Conservation (phyloP, 2,329 filamentous ascomycete genomes). For the Botrytis deweyae region DNA sequence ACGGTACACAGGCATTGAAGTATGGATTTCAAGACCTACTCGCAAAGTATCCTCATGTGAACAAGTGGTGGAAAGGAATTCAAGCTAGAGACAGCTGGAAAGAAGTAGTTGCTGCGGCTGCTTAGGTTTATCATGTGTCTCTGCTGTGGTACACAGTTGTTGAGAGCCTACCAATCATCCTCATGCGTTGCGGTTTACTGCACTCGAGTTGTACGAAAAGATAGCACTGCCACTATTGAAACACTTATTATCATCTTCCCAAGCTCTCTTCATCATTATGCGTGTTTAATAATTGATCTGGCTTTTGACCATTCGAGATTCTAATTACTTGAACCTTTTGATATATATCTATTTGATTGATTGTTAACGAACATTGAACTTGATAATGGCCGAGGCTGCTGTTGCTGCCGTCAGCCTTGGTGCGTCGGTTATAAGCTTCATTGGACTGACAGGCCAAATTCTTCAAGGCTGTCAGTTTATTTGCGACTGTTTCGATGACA, state of each 20-base stretch:
- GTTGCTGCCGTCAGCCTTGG: not conserved
- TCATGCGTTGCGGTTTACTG: not conserved
- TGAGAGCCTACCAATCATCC: not conserved
- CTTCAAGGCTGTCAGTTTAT: not conserved
- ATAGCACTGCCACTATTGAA: not conserved
- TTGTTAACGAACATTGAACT: not conserved
- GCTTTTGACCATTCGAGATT: not conserved
- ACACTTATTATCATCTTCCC: not conserved
- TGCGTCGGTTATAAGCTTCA: not conserved
- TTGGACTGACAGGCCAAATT: not conserved
- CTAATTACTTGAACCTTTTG: not conserved
- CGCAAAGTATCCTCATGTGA: conserved; percentile 20
- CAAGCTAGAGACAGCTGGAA: conserved; percentile 24
- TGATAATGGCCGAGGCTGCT: not conserved
- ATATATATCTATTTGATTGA: not conserved
- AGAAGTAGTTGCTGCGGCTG: conserved; percentile 4
- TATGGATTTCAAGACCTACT: conserved; percentile 14
- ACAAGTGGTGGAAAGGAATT: conserved; percentile 18
- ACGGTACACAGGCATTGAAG: conserved; percentile 19
- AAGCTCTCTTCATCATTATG: not conserved
- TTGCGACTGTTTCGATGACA: not conserved
- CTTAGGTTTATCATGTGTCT: not conserved
- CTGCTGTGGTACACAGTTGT: not conserved
- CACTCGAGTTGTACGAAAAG: not conserved
- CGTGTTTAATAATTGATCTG: not conserved